A percentile compares a stretch with the other conserved stretches of the same genome.
Evolutionary conservation across 805 yeast genomes (phyloP).

Genomic region (Sugiyamaella boreocaroliniensis): DNA sequence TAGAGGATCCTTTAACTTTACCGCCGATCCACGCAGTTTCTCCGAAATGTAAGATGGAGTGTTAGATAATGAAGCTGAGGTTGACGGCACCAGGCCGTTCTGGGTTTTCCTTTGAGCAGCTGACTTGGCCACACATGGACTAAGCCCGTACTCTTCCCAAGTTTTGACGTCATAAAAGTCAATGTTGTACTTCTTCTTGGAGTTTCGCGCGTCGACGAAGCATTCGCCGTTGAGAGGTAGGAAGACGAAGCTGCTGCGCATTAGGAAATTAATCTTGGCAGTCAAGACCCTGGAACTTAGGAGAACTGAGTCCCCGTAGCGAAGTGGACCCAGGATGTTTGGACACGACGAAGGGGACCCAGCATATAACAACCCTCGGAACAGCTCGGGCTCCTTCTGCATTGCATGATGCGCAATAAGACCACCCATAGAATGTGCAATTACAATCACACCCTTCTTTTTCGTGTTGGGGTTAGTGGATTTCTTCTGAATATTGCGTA

Average conservation of each 20-base stretch:
- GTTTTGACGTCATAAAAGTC: constrained; percentile 75
- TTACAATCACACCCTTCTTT: constrained; percentile 56
- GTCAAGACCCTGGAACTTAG: constrained; percentile 69
- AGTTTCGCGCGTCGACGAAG: constrained; percentile 49
- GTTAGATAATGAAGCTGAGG: constrained; percentile 3
- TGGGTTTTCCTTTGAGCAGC: neutral
- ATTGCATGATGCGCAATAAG: constrained; percentile 73
- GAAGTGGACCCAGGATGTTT: constrained; percentile 76
- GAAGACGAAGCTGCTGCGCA: constrained; percentile 78
- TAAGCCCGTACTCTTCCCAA: constrained; percentile 71
- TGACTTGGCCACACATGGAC: constrained; percentile 56
- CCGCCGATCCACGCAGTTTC: neutral
- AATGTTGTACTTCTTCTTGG: constrained; percentile 31
- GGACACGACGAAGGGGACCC: constrained; percentile 83
- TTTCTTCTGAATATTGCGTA: constrained; percentile 35
- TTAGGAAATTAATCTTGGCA: constrained; percentile 75
- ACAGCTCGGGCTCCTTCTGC: constrained; percentile 56
- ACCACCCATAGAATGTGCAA: constrained; percentile 96
- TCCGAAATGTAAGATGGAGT: constrained; percentile 1
- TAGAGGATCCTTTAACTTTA: neutral
- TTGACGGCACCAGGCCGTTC: neutral
- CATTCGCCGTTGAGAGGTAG: constrained; percentile 70
- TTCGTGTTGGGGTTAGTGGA: constrained; percentile 23
- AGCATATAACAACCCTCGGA: constrained; percentile 71
- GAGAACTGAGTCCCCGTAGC: constrained; percentile 75